phyloP scores from a whole-genome alignment of 2,329 filamentous ascomycete genomes.

The Capronia coronata region DNA sequence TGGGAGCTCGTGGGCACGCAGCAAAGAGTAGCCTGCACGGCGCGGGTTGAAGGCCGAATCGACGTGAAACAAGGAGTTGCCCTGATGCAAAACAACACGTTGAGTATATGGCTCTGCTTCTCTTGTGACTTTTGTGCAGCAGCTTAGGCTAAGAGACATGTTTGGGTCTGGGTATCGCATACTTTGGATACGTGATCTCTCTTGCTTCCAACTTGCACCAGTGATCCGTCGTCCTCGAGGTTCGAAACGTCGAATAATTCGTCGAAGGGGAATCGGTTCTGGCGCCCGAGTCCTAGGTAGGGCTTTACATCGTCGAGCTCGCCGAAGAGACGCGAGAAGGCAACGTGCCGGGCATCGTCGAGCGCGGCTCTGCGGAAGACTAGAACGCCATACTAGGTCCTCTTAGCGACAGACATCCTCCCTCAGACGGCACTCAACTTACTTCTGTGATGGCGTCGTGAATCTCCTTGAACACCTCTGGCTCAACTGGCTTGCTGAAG shows the following conservation, averaged over 20 bases:
- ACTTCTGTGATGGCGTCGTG: neutral
- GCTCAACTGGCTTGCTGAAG: constrained; percentile 3
- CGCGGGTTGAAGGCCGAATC: constrained; percentile 54
- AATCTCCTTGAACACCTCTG: constrained; percentile 1
- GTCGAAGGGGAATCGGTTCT: constrained; percentile 43
- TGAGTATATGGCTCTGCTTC: neutral
- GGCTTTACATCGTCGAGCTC: constrained; percentile 52
- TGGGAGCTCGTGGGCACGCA: constrained; percentile 47
- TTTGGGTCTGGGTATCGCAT: constrained; percentile 12
- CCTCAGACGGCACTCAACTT: neutral
- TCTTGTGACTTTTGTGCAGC: neutral
- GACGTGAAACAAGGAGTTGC: constrained; percentile 50
- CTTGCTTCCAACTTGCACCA: constrained; percentile 39
- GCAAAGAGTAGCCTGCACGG: constrained; percentile 48
- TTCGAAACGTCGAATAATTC: constrained; percentile 56
- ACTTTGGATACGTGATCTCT: constrained; percentile 40
- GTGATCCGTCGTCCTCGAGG: constrained; percentile 43
- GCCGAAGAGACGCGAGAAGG: constrained; percentile 47
- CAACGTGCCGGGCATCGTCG: constrained; percentile 47
- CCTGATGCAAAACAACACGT: constrained; percentile 27
- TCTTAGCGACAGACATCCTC: neutral
- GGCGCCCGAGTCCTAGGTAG: constrained; percentile 44
- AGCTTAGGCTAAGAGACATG: neutral
- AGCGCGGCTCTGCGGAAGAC: constrained; percentile 49
- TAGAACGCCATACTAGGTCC: constrained; percentile 47